Evolutionary conservation across 2,329 filamentous ascomycete species (phyloP), one percentile per base, ranked within the genome.

Genomic region (Venturia nashicola): DNA sequence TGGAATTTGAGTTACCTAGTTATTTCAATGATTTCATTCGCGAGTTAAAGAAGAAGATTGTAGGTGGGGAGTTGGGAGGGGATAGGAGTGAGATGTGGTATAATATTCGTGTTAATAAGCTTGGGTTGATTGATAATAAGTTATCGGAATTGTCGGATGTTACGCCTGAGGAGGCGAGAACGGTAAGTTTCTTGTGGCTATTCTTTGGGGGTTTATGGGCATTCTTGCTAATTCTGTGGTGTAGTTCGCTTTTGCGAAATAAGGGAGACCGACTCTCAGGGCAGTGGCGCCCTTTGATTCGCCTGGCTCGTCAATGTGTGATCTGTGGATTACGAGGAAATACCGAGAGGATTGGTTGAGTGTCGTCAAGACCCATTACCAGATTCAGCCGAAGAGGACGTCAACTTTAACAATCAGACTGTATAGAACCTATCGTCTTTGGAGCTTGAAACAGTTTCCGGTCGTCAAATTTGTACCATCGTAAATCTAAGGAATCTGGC

Each of bases 51-150:
- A 79, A 79, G 68, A 85, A 86, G 64, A 72, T 97, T 0, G 73
- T 91, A 8, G 82, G 79, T 0, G 88, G 86, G 0, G 82, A 88
- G 68, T 75, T 97, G 2, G 86, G 86, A 44, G 91, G 90, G 0
- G 88, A 95, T 69, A 79, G 91, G 63, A 82, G 82, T 67, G 90
- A 95, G 70, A 86, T 97, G 76, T 97, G 91, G 91, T 89, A 84
- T 77, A 79, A 83, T 68, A 76, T 96, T 32, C 81, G 87, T 68
- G 83, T 79, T 65, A 83, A 81, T 51, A 84, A 79, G 68, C 76
- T 96, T 64, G 90, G 91, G 0, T 77, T 96, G 71, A 86, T 97
- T 69, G 85, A 89, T 67, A 78, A 80, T 62, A 79, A 76, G 59
- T 78, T 84, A 69, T 83, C 82, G 2, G 84, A 88, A 54, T 77